Base-by-base conservation (phyloP, 2,329 filamentous ascomycete species). In the Fusarium sp. region DNA sequence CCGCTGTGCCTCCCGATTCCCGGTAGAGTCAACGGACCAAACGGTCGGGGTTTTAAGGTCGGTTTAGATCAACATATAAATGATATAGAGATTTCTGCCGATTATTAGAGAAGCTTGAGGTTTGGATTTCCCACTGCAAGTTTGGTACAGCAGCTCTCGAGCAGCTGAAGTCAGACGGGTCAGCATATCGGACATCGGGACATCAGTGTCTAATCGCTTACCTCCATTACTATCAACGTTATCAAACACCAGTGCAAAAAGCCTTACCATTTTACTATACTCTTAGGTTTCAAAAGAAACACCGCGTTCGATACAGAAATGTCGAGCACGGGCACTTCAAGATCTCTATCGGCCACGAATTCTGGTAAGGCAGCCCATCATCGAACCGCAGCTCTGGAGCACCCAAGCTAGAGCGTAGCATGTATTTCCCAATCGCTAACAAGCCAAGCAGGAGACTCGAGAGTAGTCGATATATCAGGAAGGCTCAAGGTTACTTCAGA, bases 401-500 rank as follows among this genome's bases (percentile, higher is more conserved):
- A 20, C 10, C 3, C 4, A 19, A 28, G 28, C 12, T 32, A 19
- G 19, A 21, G 10, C 24, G 0, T 4, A 24, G 19, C 14, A 4
- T 11, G 8, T 1, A 6, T 7, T 28, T 8, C 21, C 12, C 61
- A 28, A 54, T 7, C 23, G 12, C 24, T 39, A 23, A 56, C 30
- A 28, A 15, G 17, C 19, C 0, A 21, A 11, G 21, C 0, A 62
- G 49, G 21, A 10, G 32, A 12, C 5, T 11, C 28, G 3, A 47
- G 36, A 12, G 15, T 30, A 15, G 20, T 9, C 6, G 15, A 10
- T 2, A 7, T 26, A 7, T 50, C 70, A 6, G 19, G 45, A 4
- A 52, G 49, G 1, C 58, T 72, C 9, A 47, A 55, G 1, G 49
- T 75, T 7, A 72, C 49, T 3, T 75, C 74, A 4, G 74, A 75